Base-by-base conservation (phyloP, 257 asterid species). In the Catharanthus roseus region DNA sequence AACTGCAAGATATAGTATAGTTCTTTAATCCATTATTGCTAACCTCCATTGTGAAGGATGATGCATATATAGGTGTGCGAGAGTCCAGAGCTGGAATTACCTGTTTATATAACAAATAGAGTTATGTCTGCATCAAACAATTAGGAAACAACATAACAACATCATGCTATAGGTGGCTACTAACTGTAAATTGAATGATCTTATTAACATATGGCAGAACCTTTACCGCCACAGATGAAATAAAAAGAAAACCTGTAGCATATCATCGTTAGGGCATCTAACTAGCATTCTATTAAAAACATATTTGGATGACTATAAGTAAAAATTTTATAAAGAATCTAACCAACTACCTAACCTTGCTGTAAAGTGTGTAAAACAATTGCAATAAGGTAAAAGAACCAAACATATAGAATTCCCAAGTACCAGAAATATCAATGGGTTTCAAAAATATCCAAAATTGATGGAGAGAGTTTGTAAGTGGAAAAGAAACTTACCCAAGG, bases 41-140 rank as follows among this genome's bases (percentile, higher is more conserved):
- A 74, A 93, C 99, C 99, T 95, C 96, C 97, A 95, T 86, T 2
- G 99, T 91, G 86, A 91, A 95, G 72, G 99, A 95, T 2, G 99
- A 91, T 62, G 99, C 91, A 80, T 86, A 95, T 80, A 95, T 89
- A 58, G 99, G 98, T 26, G 97, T 95, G 56, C 78, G 85, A 33
- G 95, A 51, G 87, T 95, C 99, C 83, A 95, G 78, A 71, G 97
- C 97, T 56, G 97, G 99, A 77, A 95, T 95, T 51, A 95, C 99
- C 99, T 95, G 89, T 72, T n/a, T 68, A 50, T 26, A 69, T 15
- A 65, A 65, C 31, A 75, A 29, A 61, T 6, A 26, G 23, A 42
- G 49, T 2, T 38, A 62, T 19, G 6, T 23, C 33, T 8, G 41
- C 62, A 65, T 67, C 24, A 65, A 49, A 31, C 28, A 50, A 38